Evolutionary conservation across 345 rosid genomes (phyloP), one percentile per base, ranked within the genome.

Genomic region (Bruguiera parviflora): DNA sequence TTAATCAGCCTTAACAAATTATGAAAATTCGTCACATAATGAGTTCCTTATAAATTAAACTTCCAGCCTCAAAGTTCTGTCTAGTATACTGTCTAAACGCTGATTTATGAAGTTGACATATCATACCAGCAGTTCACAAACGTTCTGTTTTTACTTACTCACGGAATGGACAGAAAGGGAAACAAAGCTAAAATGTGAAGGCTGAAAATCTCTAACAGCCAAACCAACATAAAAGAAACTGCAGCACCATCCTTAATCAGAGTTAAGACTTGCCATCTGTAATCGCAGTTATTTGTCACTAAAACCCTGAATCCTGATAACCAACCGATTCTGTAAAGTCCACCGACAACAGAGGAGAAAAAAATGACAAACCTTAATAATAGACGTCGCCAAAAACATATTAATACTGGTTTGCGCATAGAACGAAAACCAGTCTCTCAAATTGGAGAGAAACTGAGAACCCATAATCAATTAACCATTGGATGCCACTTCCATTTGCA

Each of bases 201-300:
- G n/a, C 27, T 21, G 2, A 15, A 66, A 8, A 6, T 22, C 46
- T 20, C 8, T 25, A 20, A 58, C 39, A 67, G 55, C 18, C 32
- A 66, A 24, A 35, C 60, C 73, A 51, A 62, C 31, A 51, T 53
- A n/a, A 20, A 47, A 63, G 47, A 43, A 43, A 43, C 47, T 11
- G 47, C 47, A 3, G 47, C 47, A 11, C 47, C 47, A 16, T 10
- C n/a, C 58, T 2, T n/a, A 53, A 8, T 24, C 3, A 27, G 58
- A n/a, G 25, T 20, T 21, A 21, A 53, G 21, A 43, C 47, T 24
- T 53, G 27, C 58, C 15, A 53, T 53, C n/a, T 8, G 10, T 20
- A 11, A 33, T 33, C 8, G 8, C 8, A 53, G 58, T 24, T 20
- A 21, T 8, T 2, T n/a, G 25, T 20, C 58, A 21, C 47, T 21